These are phyloP conservation scores for Ophiostoma ulmi DNA, from an alignment of 2,329 filamentous ascomycete species.

Conservation along the genomic window DNA sequence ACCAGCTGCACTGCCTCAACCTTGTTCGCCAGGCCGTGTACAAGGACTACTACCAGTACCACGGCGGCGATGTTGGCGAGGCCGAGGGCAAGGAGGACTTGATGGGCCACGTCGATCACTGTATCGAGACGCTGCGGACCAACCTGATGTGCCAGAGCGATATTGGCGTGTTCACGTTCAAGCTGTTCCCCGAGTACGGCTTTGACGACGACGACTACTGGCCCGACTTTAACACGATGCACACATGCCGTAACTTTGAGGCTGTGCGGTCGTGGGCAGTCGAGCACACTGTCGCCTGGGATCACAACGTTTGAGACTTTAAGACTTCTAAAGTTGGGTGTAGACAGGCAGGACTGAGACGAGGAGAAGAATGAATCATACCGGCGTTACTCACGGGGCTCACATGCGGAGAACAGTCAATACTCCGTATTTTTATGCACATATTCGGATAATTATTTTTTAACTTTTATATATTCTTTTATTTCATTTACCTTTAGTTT, in stretches of 20 bases:
- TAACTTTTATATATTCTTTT: not conserved
- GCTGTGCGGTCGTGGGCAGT: slow-evolving; percentile 48
- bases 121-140: slow-evolving; percentile 49
- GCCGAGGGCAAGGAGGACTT: slow-evolving; percentile 40
- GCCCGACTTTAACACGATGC: slow-evolving; percentile 51
- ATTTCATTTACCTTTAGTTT: not conserved
- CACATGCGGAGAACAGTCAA: not conserved
- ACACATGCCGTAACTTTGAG: slow-evolving; percentile 52
- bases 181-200: slow-evolving; percentile 43
- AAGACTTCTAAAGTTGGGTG: not conserved
- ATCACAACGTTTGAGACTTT: slow-evolving; percentile 31
- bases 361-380: not conserved
- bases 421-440: not conserved
- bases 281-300: slow-evolving; percentile 45
- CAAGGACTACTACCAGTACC: slow-evolving; percentile 45
- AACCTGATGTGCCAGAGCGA: slow-evolving; percentile 53
- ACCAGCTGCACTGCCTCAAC: slow-evolving; percentile 51
- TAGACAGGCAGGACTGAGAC: not conserved
- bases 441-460: slow-evolving; percentile 2
- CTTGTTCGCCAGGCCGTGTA: slow-evolving; percentile 45
- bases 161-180: slow-evolving; percentile 51
- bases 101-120: slow-evolving; percentile 47
- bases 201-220: slow-evolving; percentile 43
- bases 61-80: slow-evolving; percentile 43
- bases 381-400: not conserved